phyloP scores from a whole-genome alignment of 2,329 filamentous ascomycete species.

The Thermoascus crustaceus region DNA sequence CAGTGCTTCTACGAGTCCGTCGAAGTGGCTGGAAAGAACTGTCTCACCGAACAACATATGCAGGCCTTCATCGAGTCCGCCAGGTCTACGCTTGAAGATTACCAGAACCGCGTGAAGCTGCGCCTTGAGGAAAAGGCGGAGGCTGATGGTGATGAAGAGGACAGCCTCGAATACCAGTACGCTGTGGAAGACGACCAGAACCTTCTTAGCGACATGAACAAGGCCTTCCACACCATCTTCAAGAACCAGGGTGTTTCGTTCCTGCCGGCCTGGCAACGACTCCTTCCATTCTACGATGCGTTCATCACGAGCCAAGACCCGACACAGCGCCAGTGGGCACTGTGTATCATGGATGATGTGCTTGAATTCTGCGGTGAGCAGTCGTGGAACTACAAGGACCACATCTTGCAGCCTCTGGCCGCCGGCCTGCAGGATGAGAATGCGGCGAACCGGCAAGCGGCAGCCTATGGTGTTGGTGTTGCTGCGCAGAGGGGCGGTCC shows the following conservation, averaged over 20 bases:
- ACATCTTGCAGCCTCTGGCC: constrained; percentile 80
- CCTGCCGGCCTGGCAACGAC: constrained; percentile 76
- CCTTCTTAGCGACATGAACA: constrained; percentile 97
- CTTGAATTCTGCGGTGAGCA: constrained; percentile 91
- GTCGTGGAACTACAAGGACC: constrained; percentile 75
- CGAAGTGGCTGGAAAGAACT: constrained; percentile 82
- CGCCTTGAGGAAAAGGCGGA: constrained; percentile 79
- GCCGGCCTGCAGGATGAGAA: constrained; percentile 78
- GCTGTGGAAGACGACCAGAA: constrained; percentile 97
- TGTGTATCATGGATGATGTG: constrained; percentile 98
- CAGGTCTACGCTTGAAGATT: constrained; percentile 80
- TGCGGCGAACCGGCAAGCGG: constrained; percentile 88
- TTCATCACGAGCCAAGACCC: constrained; percentile 76
- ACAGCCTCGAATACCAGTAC: constrained; percentile 75
- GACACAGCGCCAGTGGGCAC: constrained; percentile 95
- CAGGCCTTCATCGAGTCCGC: constrained; percentile 78
- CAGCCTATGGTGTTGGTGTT: constrained; percentile 90
- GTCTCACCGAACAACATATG: constrained; percentile 72
- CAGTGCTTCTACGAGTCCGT: constrained; percentile 99
- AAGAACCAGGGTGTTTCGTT: constrained; percentile 87
- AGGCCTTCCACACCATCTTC: constrained; percentile 98
- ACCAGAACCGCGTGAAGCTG: constrained; percentile 74
- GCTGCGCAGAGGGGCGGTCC: constrained; percentile 86
- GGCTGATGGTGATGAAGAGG: constrained; percentile 81
- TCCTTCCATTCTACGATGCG: constrained; percentile 74